A percentile compares a stretch with the other conserved stretches of the same genome.
Evolutionary conservation across 257 asterid genomes (phyloP).

Genomic region (Ballota nigra): DNA sequence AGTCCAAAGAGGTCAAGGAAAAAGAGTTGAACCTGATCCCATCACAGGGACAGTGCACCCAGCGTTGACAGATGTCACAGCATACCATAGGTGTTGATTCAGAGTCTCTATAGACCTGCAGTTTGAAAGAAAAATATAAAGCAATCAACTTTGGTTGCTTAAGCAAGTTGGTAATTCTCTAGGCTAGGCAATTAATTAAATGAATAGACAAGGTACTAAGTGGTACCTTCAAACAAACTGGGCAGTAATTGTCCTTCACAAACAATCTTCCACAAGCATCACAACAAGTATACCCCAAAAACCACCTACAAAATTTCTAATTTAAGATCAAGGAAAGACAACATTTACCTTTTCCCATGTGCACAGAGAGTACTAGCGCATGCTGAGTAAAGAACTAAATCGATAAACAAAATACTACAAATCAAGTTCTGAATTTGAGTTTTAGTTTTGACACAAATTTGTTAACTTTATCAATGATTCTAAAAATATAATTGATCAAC

Average conservation of each 20-base stretch:
- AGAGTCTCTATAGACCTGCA: constrained; percentile 96
- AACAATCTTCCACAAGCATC: constrained; percentile 99
- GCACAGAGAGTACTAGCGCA: not conserved
- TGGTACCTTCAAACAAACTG: constrained; percentile 93
- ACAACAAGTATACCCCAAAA: constrained; percentile 96
- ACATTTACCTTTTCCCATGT: not conserved
- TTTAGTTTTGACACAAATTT: not conserved
- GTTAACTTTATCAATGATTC: not conserved
- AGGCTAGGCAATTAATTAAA: constrained; percentile 9
- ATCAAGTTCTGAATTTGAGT: not conserved
- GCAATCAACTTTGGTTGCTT: constrained; percentile 25
- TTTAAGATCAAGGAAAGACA: not conserved
- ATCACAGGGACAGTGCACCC: constrained; percentile 99
- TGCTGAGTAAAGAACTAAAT: not conserved
- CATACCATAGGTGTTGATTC: constrained; percentile 99
- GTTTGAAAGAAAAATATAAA: constrained; percentile 17
- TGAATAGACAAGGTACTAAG: constrained; percentile 8
- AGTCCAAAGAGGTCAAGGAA: constrained; percentile 5
- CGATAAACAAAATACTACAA: not conserved
- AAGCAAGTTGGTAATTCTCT: constrained; percentile 10
- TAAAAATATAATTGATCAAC: not conserved
- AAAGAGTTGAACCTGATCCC: constrained; percentile 69
- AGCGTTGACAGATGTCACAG: constrained; percentile 92
- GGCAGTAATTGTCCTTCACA: constrained; percentile 91
- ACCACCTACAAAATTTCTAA: constrained; percentile 69